Conservation (phyloP, 768 basidiomycete species). For the Leccinum uliginosum region DNA sequence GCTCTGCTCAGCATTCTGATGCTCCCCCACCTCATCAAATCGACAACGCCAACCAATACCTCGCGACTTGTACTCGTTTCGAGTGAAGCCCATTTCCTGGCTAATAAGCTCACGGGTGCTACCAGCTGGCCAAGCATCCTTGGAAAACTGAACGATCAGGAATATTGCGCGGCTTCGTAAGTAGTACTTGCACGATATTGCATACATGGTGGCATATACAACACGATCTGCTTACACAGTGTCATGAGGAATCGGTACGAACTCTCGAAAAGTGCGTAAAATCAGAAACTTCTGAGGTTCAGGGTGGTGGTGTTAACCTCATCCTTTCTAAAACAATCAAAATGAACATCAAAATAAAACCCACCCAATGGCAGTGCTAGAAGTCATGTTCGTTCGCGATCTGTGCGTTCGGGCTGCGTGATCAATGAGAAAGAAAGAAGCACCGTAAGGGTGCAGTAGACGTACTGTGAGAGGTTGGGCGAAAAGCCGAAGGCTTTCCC, state of each 20-base stretch:
- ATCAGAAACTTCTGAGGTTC: background rate
- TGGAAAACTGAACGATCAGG: conserved; percentile 22
- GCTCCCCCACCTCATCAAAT: conserved; percentile 32
- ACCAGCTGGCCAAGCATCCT: conserved; percentile 25
- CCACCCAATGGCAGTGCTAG: conserved; percentile 21
- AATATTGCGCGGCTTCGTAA: conserved; percentile 26
- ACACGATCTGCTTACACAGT: conserved; percentile 5
- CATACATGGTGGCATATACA: background rate
- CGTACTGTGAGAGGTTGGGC: too few species aligned
- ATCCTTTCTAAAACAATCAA: background rate
- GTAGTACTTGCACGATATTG: background rate
- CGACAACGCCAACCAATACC: conserved; percentile 19
- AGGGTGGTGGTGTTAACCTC: background rate
- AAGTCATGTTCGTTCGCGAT: conserved; percentile 34
- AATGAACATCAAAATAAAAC: background rate
- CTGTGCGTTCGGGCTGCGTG: too few species aligned
- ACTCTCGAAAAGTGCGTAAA: conserved; percentile 25
- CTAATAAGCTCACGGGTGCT: conserved; percentile 6
- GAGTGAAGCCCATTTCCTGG: conserved; percentile 25
- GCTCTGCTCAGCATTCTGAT: conserved; percentile 33
- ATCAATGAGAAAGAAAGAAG: too few species aligned
- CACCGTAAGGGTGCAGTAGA: too few species aligned
- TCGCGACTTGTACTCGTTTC: conserved; percentile 31
- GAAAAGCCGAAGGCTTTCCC: too few species aligned
- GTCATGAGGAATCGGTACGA: conserved; percentile 24